These are phyloP conservation scores for Pharus latifolius DNA, from an alignment of 176 grass and related monocot genomes.

Conservation along the genomic window DNA sequence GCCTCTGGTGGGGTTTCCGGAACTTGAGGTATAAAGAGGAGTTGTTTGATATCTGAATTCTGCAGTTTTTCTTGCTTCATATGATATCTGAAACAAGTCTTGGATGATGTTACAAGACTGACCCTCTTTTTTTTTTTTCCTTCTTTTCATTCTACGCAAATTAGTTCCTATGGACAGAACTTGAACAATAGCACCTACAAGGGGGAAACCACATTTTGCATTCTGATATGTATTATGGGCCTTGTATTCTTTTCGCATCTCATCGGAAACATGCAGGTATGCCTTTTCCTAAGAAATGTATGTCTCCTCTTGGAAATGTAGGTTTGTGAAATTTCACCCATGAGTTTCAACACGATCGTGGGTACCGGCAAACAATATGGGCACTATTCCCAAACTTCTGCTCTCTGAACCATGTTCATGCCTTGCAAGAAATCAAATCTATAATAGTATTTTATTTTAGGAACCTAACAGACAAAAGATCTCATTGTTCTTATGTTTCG, in stretches of 20 bases:
- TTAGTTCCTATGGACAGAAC: conserved; percentile 87
- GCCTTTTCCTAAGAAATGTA: neutral
- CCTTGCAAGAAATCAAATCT: no score
- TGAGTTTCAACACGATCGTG: no score
- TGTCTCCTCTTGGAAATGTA: neutral
- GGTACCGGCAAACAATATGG: no score
- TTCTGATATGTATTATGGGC: conserved; percentile 86
- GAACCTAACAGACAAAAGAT: no score
- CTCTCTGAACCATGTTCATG: no score
- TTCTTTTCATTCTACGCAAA: neutral
- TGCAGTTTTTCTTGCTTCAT: no score
- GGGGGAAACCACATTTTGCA: conserved; percentile 77
- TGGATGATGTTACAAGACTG: neutral
- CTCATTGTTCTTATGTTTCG: no score
- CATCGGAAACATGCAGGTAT: conserved; percentile 98
- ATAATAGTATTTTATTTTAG: no score
- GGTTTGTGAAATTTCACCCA: no score
- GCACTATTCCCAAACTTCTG: no score
- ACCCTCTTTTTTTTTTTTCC: neutral
- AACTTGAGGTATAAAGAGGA: conserved; percentile 53
- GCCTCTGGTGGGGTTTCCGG: conserved; percentile 92
- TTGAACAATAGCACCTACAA: conserved; percentile 72
- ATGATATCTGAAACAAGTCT: neutral
- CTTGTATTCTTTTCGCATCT: conserved; percentile 96
- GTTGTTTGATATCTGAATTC: no score